These are phyloP conservation scores for Orbilia quercus DNA, from an alignment of 2,329 filamentous ascomycete species.

Conservation along the genomic window DNA sequence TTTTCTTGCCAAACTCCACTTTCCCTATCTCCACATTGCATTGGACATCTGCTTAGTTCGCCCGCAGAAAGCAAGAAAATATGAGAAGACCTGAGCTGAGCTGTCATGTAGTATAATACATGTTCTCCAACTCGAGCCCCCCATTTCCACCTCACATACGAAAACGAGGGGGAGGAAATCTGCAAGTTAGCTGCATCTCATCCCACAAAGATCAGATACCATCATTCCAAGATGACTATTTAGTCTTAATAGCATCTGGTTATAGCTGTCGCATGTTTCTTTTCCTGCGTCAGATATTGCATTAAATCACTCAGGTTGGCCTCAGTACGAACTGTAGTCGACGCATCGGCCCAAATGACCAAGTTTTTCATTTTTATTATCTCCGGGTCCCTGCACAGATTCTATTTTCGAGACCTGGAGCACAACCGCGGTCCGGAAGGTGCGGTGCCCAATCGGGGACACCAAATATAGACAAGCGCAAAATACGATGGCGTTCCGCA, in stretches of 20 bases:
- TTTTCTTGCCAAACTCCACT: slow-evolving; percentile 20
- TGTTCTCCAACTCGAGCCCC: too few relatives aligned
- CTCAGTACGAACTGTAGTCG: background rate
- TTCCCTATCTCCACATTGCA: slow-evolving; percentile 10
- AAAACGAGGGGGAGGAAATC: slow-evolving; percentile 25
- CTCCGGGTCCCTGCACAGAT: too few relatives aligned
- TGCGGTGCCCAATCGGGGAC: too few relatives aligned
- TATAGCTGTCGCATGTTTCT: slow-evolving; percentile 9
- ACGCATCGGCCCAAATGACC: slow-evolving; percentile 5
- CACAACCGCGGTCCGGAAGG: too few relatives aligned
- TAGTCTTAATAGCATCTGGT: slow-evolving; percentile 46
- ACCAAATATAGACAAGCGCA: too few relatives aligned
- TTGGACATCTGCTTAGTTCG: too few relatives aligned
- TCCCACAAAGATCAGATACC: slow-evolving; percentile 22
- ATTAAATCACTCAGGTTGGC: slow-evolving; percentile 51
- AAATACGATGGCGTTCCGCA: too few relatives aligned
- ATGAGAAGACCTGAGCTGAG: too few relatives aligned
- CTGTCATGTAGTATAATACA: too few relatives aligned
- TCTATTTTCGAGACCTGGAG: too few relatives aligned
- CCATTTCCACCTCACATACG: slow-evolving; percentile 4
- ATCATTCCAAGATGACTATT: slow-evolving; percentile 15
- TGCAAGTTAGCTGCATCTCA: slow-evolving; percentile 34
- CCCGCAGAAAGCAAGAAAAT: slow-evolving; percentile 14
- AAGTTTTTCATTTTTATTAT: too few relatives aligned
- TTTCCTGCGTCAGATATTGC: slow-evolving; percentile 42